A percentile compares a stretch with the other conserved stretches of the same genome.
Conservation (phyloP, 225 moss, liverwort and hornwort species). For the Bryum argenteum region DNA sequence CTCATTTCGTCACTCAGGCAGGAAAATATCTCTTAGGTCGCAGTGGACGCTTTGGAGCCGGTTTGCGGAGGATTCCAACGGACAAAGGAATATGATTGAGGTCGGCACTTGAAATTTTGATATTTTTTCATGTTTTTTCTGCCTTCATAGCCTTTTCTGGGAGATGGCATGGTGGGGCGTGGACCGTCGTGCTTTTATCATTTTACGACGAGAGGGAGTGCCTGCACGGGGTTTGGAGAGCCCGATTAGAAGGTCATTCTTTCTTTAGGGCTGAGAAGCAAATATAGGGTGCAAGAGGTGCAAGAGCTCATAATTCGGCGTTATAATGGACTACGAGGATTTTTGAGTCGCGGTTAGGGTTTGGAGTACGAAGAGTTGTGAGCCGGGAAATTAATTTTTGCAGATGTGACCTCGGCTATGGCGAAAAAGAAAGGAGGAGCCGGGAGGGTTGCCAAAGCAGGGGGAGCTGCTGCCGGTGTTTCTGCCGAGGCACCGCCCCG, state of each 20-base stretch:
- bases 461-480: conserved; percentile 48
- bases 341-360: conserved; percentile 43
- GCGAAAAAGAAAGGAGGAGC: conserved; percentile 67
- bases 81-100: conserved; percentile 24
- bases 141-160: conserved; percentile 12
- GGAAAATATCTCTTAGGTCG: not conserved
- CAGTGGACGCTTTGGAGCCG: conserved; percentile 7
- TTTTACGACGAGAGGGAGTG: conserved; percentile 4
- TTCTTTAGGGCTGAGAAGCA: conserved; percentile 20
- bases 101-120: not conserved
- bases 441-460: conserved; percentile 61
- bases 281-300: conserved; percentile 19
- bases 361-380: conserved; percentile 27
- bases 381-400: conserved; percentile 30
- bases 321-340: conserved; percentile 24
- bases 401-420: conserved; percentile 63
- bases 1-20: not conserved
- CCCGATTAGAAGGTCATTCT: not conserved
- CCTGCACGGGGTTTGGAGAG: not conserved
- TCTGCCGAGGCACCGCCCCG: conserved; percentile 61
- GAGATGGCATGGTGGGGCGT: conserved; percentile 29
- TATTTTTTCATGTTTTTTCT: not conserved
- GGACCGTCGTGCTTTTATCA: not conserved
- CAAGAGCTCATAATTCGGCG: not conserved
- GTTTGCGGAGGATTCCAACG: conserved; percentile 18